These are phyloP conservation scores for Nemania serpens DNA, from an alignment of 2,329 filamentous ascomycete genomes.

Conservation along the genomic window DNA sequence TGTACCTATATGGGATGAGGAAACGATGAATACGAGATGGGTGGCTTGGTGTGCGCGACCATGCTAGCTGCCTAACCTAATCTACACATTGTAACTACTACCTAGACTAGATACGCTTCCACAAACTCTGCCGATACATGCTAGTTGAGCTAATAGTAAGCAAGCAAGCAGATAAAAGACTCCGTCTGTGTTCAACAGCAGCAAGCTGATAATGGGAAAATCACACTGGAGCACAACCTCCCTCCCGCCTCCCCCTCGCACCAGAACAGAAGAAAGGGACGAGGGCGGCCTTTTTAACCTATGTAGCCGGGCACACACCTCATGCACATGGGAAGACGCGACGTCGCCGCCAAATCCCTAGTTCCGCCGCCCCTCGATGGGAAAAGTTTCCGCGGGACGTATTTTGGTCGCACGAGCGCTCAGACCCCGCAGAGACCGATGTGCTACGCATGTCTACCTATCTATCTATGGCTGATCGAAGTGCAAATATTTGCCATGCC, in stretches of 20 bases:
- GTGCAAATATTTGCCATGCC: neutral
- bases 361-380: neutral
- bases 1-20: too few relatives aligned
- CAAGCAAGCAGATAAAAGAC: too few relatives aligned
- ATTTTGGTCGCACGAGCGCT: constrained; percentile 1
- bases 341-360: neutral
- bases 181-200: neutral
- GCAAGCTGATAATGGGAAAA: neutral
- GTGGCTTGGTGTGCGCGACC: too few relatives aligned
- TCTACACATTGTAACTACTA: too few relatives aligned
- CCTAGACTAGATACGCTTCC: too few relatives aligned
- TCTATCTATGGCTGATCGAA: too few relatives aligned
- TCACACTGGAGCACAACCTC: neutral
- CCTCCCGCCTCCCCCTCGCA: neutral
- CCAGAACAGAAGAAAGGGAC: neutral
- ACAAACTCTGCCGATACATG: too few relatives aligned
- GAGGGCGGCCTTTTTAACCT: constrained; percentile 1
- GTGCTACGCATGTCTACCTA: neutral
- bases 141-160: too few relatives aligned
- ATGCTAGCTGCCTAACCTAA: too few relatives aligned
- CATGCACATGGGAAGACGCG: neutral
- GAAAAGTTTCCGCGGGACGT: constrained; percentile 11
- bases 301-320: constrained; percentile 5
- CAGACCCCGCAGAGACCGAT: neutral
- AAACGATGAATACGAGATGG: too few relatives aligned